A percentile compares a stretch with the other conserved stretches of the same genome.
phyloP scores from a whole-genome alignment of 2,329 filamentous ascomycete genomes.

The Gaeumannomyces sp. region DNA sequence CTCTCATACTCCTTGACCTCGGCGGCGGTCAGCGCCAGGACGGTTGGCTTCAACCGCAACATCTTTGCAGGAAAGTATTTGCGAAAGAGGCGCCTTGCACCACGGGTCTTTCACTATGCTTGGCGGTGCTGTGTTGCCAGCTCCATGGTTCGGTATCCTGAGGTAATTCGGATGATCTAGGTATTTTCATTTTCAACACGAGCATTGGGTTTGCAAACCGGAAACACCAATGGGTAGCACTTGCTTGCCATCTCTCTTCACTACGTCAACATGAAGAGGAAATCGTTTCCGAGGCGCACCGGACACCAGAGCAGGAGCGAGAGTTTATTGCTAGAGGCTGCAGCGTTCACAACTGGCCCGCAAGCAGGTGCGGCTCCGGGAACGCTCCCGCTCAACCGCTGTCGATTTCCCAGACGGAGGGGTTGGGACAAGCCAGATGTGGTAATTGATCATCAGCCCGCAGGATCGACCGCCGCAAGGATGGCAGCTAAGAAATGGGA shows the following conservation, averaged over 20 bases:
- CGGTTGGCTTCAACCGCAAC: slow-evolving; percentile 35
- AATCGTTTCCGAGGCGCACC: not conserved
- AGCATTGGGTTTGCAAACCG: not conserved
- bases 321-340: too few relatives aligned
- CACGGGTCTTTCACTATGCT: not conserved
- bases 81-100: not conserved
- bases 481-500: not conserved
- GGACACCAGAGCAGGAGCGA: too few relatives aligned
- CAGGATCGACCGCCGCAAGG: not conserved
- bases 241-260: not conserved
- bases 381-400: not conserved
- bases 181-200: too few relatives aligned
- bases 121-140: not conserved
- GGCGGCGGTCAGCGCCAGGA: slow-evolving; percentile 31
- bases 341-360: too few relatives aligned
- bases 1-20: slow-evolving; percentile 35
- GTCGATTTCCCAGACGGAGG: not conserved
- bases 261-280: too few relatives aligned
- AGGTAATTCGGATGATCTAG: not conserved
- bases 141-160: not conserved
- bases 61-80: slow-evolving; percentile 21
- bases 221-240: not conserved
- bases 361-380: not conserved
- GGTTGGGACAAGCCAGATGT: not conserved
- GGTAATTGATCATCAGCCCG: not conserved